Evolutionary conservation across 257 asterid genomes (phyloP).

Genomic region (Capsicum chinense): DNA sequence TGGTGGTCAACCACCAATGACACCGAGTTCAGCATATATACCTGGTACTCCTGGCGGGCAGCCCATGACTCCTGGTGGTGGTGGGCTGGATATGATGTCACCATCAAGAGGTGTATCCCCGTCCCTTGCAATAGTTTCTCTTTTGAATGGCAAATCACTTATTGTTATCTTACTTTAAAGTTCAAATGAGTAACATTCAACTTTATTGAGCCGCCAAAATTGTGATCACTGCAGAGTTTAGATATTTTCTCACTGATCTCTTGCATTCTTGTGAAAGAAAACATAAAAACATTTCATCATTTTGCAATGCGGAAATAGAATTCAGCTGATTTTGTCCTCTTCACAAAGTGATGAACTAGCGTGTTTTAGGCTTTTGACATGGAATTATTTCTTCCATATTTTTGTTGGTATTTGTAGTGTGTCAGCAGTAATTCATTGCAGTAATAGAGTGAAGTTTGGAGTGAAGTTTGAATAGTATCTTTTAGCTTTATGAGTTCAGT

Average conservation of each 20-base stretch:
- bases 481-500: background rate
- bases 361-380: background rate
- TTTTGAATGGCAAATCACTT: background rate
- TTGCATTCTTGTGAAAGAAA: background rate
- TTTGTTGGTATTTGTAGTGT: background rate
- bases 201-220: background rate
- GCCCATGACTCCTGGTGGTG: constrained; percentile 96
- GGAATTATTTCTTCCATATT: background rate
- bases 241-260: background rate
- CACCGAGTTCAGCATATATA: constrained; percentile 89
- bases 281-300: background rate
- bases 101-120: constrained; percentile 67
- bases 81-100: constrained; percentile 93
- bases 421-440: background rate
- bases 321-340: too few relatives aligned
- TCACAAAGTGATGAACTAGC: background rate
- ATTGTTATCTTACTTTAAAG: background rate
- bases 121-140: background rate
- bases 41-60: constrained; percentile 99
- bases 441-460: background rate
- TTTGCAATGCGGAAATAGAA: background rate
- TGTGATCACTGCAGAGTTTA: background rate
- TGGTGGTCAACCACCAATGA: constrained; percentile 96
- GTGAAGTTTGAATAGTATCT: too few relatives aligned
- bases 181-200: background rate